Evolutionary conservation across 2,329 filamentous ascomycete genomes (phyloP), one percentile per base, ranked within the genome.

Genomic region (Dendrostoma leiphaemia): DNA sequence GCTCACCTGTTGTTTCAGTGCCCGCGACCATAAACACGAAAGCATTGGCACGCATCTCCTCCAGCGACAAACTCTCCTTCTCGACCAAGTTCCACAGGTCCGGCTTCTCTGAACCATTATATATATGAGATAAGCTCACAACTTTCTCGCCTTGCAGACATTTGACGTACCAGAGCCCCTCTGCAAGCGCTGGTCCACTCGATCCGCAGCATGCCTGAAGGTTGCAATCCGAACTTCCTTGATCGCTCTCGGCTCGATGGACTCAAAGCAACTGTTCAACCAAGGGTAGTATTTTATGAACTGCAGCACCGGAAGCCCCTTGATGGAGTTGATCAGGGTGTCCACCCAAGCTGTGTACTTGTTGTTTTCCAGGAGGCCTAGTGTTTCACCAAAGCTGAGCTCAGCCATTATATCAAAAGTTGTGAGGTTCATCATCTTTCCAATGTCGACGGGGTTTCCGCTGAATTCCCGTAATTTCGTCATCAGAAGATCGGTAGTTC

Each of bases 301-400:
- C 7, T 56, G 53, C 5, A 51, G 19, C 13, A 47, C n/a, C 4
- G 48, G 48, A 6, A 56, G 26, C 15, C 28, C 23, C 24, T 50
- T 53, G 17, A 67, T 51, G 34, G 61, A 58, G 2, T 62, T 49
- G 8, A 63, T 48, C 17, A 71, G 63, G 3, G 61, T 29, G 6
- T 62, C 54, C 9, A 64, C 59, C 68, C 68, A 72, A 26, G 60
- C 63, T 13, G 61, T 53, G 31, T 62, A 62, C 45, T 29, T 38
- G 59, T 63, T 66, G 29, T 63, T 60, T 31, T 64, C 57, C 4
- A 73, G 60, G 51, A 65, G 67, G 15, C 65, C 65, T 57, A 74
- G 74, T 1, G 70, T 66, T 52, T 75, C 69, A 7, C 73, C 74
- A 56, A 77, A 76, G 0, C 71, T 67, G 26, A 78, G 65, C 51